A percentile compares a stretch with the other conserved stretches of the same genome.
phyloP scores from a whole-genome alignment of 768 basidiomycete species.

The Termitomyces sp. region DNA sequence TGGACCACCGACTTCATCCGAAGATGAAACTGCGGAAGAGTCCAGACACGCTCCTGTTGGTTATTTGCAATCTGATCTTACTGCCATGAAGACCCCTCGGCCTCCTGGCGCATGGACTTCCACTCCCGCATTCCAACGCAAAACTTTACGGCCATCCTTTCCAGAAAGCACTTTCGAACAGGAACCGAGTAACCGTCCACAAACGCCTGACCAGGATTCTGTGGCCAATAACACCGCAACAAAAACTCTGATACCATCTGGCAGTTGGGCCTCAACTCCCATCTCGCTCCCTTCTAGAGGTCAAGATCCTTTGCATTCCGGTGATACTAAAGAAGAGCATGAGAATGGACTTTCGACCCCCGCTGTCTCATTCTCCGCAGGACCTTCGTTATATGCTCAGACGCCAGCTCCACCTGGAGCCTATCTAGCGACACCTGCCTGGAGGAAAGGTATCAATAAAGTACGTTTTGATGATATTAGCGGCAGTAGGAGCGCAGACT shows the following conservation, averaged over 20 bases:
- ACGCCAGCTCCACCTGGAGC: constrained; percentile 70
- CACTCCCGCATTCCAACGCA: not conserved
- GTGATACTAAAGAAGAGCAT: constrained; percentile 18
- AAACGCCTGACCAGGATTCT: not conserved
- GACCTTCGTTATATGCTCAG: constrained; percentile 37
- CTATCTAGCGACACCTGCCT: constrained; percentile 55
- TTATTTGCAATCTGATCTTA: constrained; percentile 17
- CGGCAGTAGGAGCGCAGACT: constrained; percentile 1
- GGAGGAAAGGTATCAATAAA: constrained; percentile 56
- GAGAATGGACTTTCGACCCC: constrained; percentile 43
- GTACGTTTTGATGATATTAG: constrained; percentile 61
- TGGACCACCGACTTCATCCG: constrained; percentile 55
- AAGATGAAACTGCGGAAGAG: constrained; percentile 31
- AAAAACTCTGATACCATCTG: constrained; percentile 29
- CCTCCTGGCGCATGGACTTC: constrained; percentile 36
- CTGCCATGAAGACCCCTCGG: constrained; percentile 37
- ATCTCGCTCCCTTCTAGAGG: constrained; percentile 10
- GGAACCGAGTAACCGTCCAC: not conserved
- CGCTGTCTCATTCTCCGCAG: constrained; percentile 42
- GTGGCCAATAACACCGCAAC: constrained; percentile 8
- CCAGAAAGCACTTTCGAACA: not conserved
- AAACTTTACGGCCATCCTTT: not conserved
- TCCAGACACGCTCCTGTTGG: constrained; percentile 12
- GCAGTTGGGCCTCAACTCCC: constrained; percentile 31
- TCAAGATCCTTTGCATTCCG: constrained; percentile 15